These are phyloP conservation scores for Plectosphaerella sp. DNA, from an alignment of 2,329 filamentous ascomycete species.

Conservation along the genomic window DNA sequence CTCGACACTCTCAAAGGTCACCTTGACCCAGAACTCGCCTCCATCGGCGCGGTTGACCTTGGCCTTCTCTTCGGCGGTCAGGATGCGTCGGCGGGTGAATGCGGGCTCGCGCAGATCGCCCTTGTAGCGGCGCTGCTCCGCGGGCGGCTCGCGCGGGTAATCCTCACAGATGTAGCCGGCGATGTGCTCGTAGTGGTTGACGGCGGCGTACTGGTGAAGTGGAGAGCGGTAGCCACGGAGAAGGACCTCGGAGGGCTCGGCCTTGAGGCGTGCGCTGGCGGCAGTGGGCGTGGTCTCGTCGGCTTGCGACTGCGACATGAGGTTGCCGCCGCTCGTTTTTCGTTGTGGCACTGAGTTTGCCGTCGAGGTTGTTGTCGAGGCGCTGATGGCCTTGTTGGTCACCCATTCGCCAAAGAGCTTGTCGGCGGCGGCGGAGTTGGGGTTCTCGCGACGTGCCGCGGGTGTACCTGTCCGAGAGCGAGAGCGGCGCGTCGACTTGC, in stretches of 20 bases:
- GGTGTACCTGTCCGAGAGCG: conserved; percentile 57
- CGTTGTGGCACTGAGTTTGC: conserved; percentile 21
- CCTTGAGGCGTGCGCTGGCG: conserved; percentile 25
- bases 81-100: conserved; percentile 57
- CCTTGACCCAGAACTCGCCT: conserved; percentile 88
- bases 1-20: conserved; percentile 72
- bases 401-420: conserved; percentile 58
- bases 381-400: conserved; percentile 36
- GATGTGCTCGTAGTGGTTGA: conserved; percentile 83
- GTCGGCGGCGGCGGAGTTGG: conserved; percentile 57
- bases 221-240: conserved; percentile 72
- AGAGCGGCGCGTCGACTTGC: conserved; percentile 61
- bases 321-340: conserved; percentile 27
- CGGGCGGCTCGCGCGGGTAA: conserved; percentile 80
- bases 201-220: conserved; percentile 75
- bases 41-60: conserved; percentile 79
- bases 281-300: conserved; percentile 22
- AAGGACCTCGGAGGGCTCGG: conserved; percentile 66
- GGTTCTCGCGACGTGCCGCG: conserved; percentile 51
- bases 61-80: conserved; percentile 68
- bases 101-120: conserved; percentile 70
- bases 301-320: conserved; percentile 20
- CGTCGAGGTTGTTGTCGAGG: conserved; percentile 16
- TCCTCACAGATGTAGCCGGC: conserved; percentile 88
- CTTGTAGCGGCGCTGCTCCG: conserved; percentile 65